Base-by-base conservation (phyloP, 768 basidiomycete genomes). In the Kwoniella europaea region DNA sequence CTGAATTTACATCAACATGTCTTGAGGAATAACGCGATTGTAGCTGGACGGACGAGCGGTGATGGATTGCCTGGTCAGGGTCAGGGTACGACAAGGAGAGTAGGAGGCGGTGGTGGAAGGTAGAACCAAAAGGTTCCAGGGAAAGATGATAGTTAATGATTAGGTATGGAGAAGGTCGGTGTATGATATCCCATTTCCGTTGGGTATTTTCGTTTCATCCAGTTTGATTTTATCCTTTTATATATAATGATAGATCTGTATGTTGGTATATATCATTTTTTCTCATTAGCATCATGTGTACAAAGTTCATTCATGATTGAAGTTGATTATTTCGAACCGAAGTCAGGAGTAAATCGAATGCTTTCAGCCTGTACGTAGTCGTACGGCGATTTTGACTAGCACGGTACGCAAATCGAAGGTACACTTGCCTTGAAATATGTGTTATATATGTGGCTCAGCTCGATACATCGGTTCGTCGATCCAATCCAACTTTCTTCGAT, bases 1-100 rank as follows among this genome's bases (percentile, higher is more conserved):
- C 62, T 79, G 56, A 72, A 62, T 58, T 64, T 79, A 20, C 78
- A 81, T 76, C 74, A 74, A 54, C 71, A 77, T 35, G 78, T 77
- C 7, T 68, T 77, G 55, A 63, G 57, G 52, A 46, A 52, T 27
- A 77, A 81, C 65, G 79, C 79, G 7, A 44, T 54, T 41, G 59
- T 63, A 35, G 66, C 67, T 46, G 62, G 73, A 44, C 53, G 72
- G 2, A 69, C 71, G 35, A 72, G 71, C 43, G 71, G 71, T 22
- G 71, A 68, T 16, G 63, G 68, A 10, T 55, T 55, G 53, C 63
- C 63, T 20, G 42, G 50, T 15, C 50, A 50, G 4, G 35, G 16
- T 46, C 29, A 50, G 27, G 20, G 20, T 22, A 44, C 15, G n/a
- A 61, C 46, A 15, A 61, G 59, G 42, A 61, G 59, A 22, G 0